These are phyloP conservation scores for Cytospora piceae DNA, from an alignment of 2,329 filamentous ascomycete genomes.

Conservation along the genomic window DNA sequence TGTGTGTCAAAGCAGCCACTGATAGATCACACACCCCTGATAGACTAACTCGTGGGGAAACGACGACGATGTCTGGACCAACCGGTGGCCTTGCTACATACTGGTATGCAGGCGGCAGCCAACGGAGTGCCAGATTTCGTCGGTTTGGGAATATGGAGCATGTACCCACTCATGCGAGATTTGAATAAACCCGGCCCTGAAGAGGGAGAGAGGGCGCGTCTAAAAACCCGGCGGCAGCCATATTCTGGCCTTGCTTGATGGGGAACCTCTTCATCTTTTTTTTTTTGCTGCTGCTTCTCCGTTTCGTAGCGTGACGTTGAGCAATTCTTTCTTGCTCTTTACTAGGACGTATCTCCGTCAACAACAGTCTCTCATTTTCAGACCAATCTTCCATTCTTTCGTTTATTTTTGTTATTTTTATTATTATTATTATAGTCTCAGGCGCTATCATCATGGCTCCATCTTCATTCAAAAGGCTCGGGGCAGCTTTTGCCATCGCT, in stretches of 20 bases:
- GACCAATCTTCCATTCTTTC: conserved; percentile 10
- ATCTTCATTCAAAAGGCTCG: conserved; percentile 25
- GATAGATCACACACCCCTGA: not conserved
- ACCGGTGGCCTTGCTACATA: conserved; percentile 7
- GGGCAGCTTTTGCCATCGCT: conserved; percentile 26
- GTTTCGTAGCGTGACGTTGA: conserved; percentile 17
- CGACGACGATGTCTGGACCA: conserved; percentile 9
- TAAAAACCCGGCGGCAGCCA: conserved; percentile 25
- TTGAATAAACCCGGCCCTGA: conserved; percentile 16
- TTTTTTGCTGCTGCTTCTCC: conserved; percentile 21
- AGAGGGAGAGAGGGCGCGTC: conserved; percentile 18
- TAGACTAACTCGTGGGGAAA: conserved; percentile 2
- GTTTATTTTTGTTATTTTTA: conserved; percentile 5
- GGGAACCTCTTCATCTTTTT: conserved; percentile 17
- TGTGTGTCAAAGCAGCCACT: conserved; percentile 11
- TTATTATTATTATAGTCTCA: not conserved
- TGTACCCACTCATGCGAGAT: conserved; percentile 18
- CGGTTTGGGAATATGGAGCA: conserved; percentile 9
- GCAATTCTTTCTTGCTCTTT: conserved; percentile 23
- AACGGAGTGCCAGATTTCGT: conserved; percentile 8
- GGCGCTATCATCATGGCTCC: conserved; percentile 19
- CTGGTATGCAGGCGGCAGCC: not conserved
- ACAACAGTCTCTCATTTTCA: conserved; percentile 22
- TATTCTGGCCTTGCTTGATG: conserved; percentile 3
- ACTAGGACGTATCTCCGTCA: conserved; percentile 22